phyloP scores from a whole-genome alignment of 768 basidiomycete species.

The Leccinum olivaceopallidum region DNA sequence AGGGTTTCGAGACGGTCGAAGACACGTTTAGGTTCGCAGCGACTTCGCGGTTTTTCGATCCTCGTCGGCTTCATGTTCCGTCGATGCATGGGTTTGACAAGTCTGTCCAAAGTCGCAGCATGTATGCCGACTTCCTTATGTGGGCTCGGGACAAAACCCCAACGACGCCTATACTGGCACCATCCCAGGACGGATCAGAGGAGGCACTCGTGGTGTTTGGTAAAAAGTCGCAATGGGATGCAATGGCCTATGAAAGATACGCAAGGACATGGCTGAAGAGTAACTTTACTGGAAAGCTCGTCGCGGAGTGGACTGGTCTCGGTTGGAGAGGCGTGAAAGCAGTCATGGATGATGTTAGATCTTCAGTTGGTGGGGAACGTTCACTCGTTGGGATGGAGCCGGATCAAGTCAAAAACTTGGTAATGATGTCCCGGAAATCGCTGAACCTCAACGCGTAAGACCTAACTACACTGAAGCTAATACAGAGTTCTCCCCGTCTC shows the following conservation, averaged over 20 bases:
- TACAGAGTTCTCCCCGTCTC: not conserved
- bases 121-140: constrained; percentile 60
- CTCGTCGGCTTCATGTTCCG: constrained; percentile 36
- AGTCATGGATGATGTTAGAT: constrained; percentile 53
- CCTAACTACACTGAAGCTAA: constrained; percentile 9
- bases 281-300: constrained; percentile 48
- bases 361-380: constrained; percentile 45
- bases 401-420: constrained; percentile 42
- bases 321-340: constrained; percentile 48
- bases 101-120: constrained; percentile 47
- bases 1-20: constrained; percentile 54
- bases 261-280: constrained; percentile 38
- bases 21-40: constrained; percentile 61
- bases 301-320: constrained; percentile 56
- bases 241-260: constrained; percentile 31
- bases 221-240: constrained; percentile 50
- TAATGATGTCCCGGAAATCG: constrained; percentile 35
- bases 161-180: constrained; percentile 13
- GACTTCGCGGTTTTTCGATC: constrained; percentile 53
- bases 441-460: constrained; percentile 20
- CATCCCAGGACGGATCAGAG: constrained; percentile 30
- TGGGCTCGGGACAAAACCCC: constrained; percentile 41
- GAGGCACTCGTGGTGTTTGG: constrained; percentile 55
- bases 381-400: constrained; percentile 42
- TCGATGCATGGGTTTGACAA: constrained; percentile 40